Evolutionary conservation across 371 early-diverging fungal species (phyloP).

Genomic region (Blastocladiella emersonii): DNA sequence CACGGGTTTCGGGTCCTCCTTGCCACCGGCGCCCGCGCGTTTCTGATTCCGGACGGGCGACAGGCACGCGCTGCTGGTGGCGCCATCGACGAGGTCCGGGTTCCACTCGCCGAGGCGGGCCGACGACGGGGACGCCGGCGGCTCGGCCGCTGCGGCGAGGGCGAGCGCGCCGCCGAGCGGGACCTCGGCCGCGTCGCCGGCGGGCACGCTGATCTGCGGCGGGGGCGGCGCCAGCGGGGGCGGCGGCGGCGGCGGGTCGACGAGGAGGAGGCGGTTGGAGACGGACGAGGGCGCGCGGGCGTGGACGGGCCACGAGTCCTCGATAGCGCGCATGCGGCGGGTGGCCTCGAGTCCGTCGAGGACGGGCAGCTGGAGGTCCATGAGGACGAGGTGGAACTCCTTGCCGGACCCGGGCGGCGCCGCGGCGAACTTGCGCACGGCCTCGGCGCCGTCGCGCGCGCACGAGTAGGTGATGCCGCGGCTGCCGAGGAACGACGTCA

Average conservation of each 20-base stretch:
- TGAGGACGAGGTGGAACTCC: constrained; percentile 60
- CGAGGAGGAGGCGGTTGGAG: not conserved
- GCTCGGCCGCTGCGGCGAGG: too few species aligned
- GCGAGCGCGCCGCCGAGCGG: too few species aligned
- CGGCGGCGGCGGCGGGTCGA: not conserved
- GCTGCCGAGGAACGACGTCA: constrained; percentile 56
- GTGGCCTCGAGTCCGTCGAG: constrained; percentile 61
- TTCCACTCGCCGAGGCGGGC: too few species aligned
- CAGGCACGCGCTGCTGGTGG: too few species aligned
- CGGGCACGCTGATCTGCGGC: too few species aligned
- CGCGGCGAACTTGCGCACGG: constrained; percentile 53
- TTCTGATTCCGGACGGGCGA: too few species aligned
- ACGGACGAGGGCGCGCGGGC: not conserved
- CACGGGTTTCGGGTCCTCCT: too few species aligned
- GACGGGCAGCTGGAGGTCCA: constrained; percentile 72
- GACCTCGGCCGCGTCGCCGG: too few species aligned
- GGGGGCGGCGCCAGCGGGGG: not conserved
- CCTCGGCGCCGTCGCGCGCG: constrained; percentile 59
- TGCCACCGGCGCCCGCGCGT: too few species aligned
- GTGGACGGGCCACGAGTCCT: constrained; percentile 22
- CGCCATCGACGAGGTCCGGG: too few species aligned
- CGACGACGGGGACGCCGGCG: too few species aligned
- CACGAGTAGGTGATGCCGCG: constrained; percentile 52
- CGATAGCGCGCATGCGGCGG: constrained; percentile 49
- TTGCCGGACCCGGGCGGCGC: constrained; percentile 13